phyloP scores from a whole-genome alignment of 208 protist genomes.

The Leptomonas seymouri region DNA sequence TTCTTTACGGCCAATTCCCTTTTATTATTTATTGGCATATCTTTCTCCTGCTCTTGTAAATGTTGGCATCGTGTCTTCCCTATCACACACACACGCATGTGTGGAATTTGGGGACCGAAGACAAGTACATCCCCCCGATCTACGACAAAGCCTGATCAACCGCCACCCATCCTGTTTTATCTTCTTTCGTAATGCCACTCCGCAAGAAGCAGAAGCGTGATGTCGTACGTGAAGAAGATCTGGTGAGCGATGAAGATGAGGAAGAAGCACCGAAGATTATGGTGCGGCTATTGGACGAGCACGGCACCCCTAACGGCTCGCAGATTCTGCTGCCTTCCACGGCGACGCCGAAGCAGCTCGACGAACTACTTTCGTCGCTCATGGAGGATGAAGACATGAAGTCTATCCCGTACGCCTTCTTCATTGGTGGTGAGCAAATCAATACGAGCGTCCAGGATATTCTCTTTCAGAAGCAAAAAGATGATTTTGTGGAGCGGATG shows the following conservation, averaged over 20 bases:
- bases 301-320: slow-evolving; percentile 83
- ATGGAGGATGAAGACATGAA: slow-evolving; percentile 68
- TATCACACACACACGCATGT: no score
- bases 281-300: slow-evolving; percentile 88
- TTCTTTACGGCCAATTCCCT: no score
- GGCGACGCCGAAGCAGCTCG: slow-evolving; percentile 88
- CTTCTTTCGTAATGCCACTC: slow-evolving; percentile 66
- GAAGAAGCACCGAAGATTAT: slow-evolving; percentile 66
- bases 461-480: slow-evolving; percentile 77
- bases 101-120: no score
- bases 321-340: slow-evolving; percentile 93
- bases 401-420: slow-evolving; percentile 96
- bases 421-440: slow-evolving; percentile 95
- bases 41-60: no score
- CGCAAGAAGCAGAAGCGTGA: slow-evolving; percentile 86
- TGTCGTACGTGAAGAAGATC: slow-evolving; percentile 51
- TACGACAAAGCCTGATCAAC: no score
- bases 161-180: slow-evolving; percentile 5
- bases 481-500: slow-evolving; percentile 78
- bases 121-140: no score
- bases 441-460: slow-evolving; percentile 83
- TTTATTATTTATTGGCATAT: no score
- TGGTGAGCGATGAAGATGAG: slow-evolving; percentile 35
- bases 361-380: slow-evolving; percentile 83
- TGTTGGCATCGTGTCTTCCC: no score